A percentile compares a stretch with the other conserved stretches of the same genome.
Conservation (phyloP, 768 basidiomycete genomes). For the Kwoniella sp. region DNA sequence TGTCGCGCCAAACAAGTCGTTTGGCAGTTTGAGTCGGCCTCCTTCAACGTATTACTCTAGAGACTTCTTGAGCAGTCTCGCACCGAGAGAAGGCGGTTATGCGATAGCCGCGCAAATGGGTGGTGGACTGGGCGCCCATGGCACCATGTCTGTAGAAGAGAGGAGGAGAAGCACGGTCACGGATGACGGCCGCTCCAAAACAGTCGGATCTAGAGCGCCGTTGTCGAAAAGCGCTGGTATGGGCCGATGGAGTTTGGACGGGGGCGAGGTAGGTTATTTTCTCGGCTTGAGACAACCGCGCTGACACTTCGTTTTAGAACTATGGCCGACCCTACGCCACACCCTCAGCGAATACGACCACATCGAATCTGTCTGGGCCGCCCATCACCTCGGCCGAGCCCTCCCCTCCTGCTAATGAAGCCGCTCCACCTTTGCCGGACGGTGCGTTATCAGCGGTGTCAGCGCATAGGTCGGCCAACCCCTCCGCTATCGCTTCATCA, state of each 20-base stretch:
- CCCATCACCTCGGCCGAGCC: slow-evolving; percentile 29
- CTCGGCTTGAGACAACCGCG: background rate
- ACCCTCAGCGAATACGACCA: slow-evolving; percentile 32
- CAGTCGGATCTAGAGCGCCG: slow-evolving; percentile 24
- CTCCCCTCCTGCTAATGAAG: slow-evolving; percentile 29
- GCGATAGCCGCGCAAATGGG: slow-evolving; percentile 46
- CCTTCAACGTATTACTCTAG: slow-evolving; percentile 44
- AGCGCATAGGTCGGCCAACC: background rate
- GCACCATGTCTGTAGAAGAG: slow-evolving; percentile 31
- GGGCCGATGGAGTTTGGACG: slow-evolving; percentile 43
- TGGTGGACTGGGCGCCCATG: slow-evolving; percentile 22
- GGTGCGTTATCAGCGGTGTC: slow-evolving; percentile 12
- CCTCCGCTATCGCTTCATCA: background rate
- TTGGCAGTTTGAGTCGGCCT: slow-evolving; percentile 12
- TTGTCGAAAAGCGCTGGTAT: slow-evolving; percentile 37
- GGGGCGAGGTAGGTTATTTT: slow-evolving; percentile 37
- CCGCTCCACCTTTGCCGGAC: slow-evolving; percentile 18
- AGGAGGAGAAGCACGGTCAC: slow-evolving; percentile 16
- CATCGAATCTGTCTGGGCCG: slow-evolving; percentile 33
- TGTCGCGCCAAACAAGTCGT: slow-evolving; percentile 14
- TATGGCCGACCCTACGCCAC: slow-evolving; percentile 30
- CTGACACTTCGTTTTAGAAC: slow-evolving; percentile 18
- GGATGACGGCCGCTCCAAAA: slow-evolving; percentile 15
- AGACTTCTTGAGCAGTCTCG: slow-evolving; percentile 44
- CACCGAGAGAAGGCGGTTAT: slow-evolving; percentile 49